Conservation (phyloP, 1,284 basidiomycete genomes). For the Neonothopanus nambi region DNA sequence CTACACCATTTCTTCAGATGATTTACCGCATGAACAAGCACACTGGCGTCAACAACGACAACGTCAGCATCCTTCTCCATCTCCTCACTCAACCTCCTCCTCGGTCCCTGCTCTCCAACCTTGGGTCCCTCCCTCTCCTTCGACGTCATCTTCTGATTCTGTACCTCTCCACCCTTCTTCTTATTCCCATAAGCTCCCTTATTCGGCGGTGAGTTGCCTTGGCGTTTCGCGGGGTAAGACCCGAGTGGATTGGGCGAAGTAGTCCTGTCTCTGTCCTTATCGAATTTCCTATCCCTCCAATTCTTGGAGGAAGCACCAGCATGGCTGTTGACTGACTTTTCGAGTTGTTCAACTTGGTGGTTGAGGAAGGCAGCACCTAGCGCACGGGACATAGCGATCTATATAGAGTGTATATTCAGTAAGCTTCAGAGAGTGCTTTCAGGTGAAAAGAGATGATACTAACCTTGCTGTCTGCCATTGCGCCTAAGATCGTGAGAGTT, state of each 20-base stretch:
- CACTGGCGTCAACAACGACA: conserved; percentile 83
- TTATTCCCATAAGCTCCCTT: too few relatives aligned
- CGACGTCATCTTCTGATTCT: conserved; percentile 20
- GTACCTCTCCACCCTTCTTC: conserved; percentile 31
- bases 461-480: conserved; percentile 2
- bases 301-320: conserved; percentile 52
- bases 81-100: conserved; percentile 39
- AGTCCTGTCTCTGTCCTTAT: conserved; percentile 12
- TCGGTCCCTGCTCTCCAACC: conserved; percentile 25
- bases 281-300: conserved; percentile 55
- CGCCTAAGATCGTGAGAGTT: too few relatives aligned
- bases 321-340: conserved; percentile 65
- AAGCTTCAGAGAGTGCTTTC: conserved; percentile 13
- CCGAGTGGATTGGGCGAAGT: not conserved
- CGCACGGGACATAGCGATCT: conserved; percentile 77
- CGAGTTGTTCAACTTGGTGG: conserved; percentile 81
- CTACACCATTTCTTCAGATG: conserved; percentile 82
- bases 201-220: conserved; percentile 3
- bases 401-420: conserved; percentile 22
- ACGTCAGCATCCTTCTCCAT: conserved; percentile 65
- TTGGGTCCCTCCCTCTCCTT: conserved; percentile 24
- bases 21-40: conserved; percentile 81
- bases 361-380: conserved; percentile 81
- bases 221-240: conserved; percentile 18
- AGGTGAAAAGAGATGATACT: too few relatives aligned